A percentile compares a stretch with the other conserved stretches of the same genome.
Evolutionary conservation across 306 rosid genomes (phyloP).

Genomic region (Medicago truncatula): DNA sequence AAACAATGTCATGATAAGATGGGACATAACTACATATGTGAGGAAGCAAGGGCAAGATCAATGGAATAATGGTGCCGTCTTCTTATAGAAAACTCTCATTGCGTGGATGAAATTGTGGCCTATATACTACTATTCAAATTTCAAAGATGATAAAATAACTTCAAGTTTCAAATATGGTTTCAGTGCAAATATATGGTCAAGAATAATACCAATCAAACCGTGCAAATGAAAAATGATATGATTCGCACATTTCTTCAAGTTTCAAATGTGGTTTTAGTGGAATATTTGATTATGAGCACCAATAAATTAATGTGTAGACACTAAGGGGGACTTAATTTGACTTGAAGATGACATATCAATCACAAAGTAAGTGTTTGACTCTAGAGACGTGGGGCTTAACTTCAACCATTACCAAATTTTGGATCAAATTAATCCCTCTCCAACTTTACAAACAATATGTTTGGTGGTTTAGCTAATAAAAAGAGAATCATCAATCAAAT

Average conservation of each 20-base stretch:
- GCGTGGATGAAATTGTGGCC: neutral
- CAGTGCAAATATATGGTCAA: too few species aligned
- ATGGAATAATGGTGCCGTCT: slow-evolving; percentile 1
- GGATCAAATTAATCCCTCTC: neutral
- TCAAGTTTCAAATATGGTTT: too few species aligned
- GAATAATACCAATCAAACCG: too few species aligned
- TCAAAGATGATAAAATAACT: slow-evolving; percentile 11
- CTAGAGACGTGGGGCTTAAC: neutral
- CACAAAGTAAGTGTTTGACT: slow-evolving; percentile 33
- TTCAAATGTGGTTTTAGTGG: slow-evolving; percentile 53
- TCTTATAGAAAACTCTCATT: slow-evolving; percentile 24
- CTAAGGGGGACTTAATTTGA: slow-evolving; percentile 42
- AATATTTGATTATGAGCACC: slow-evolving; percentile 66
- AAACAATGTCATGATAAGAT: slow-evolving; percentile 9
- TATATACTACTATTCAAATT: neutral
- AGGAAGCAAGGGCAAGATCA: slow-evolving; percentile 22
- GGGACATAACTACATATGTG: slow-evolving; percentile 23
- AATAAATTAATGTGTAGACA: slow-evolving; percentile 16
- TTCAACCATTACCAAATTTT: slow-evolving; percentile 21
- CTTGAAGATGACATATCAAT: slow-evolving; percentile 39
- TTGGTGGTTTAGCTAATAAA: neutral
- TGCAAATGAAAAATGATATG: neutral
- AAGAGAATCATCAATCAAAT: too few species aligned
- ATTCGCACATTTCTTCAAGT: slow-evolving; percentile 10
- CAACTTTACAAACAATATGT: too few species aligned